A percentile compares a stretch with the other conserved stretches of the same genome.
Conservation (phyloP, 1,284 basidiomycete species). For the Laetiporus sulphureus region DNA sequence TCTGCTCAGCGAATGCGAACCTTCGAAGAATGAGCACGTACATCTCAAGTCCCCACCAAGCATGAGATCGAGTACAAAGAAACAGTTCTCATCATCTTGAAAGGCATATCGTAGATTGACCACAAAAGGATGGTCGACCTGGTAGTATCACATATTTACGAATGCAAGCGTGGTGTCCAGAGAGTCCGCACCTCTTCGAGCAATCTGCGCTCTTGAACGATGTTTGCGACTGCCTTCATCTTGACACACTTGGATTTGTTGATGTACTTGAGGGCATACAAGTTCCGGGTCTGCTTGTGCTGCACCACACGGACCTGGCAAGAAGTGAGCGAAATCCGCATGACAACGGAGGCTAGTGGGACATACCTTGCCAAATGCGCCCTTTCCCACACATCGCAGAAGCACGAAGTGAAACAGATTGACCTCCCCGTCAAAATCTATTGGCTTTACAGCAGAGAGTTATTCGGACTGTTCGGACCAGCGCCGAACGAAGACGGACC, state of each 20-base stretch:
- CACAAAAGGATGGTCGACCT: conserved; percentile 96
- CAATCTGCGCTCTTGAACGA: conserved; percentile 89
- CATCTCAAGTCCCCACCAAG: conserved; percentile 94
- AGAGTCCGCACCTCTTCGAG: conserved; percentile 74
- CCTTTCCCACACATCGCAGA: conserved; percentile 91
- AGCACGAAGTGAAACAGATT: conserved; percentile 97
- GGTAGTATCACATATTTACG: not conserved
- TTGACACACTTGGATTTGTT: conserved; percentile 97
- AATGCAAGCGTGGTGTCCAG: not conserved
- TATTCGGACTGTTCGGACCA: too few species aligned
- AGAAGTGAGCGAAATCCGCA: not conserved
- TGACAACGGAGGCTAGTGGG: too few species aligned
- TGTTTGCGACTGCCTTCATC: conserved; percentile 96
- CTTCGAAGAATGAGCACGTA: conserved; percentile 41
- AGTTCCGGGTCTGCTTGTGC: conserved; percentile 92
- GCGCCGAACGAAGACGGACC: conserved; percentile 46
- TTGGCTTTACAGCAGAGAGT: conserved; percentile 78
- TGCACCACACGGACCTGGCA: conserved; percentile 92
- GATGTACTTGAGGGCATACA: conserved; percentile 98
- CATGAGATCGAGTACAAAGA: conserved; percentile 98
- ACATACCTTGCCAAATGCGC: conserved; percentile 93
- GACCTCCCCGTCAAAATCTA: conserved; percentile 97
- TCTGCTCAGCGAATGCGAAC: conserved; percentile 28
- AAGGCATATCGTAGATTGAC: conserved; percentile 98
- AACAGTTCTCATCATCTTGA: conserved; percentile 98